A percentile compares a stretch with the other conserved stretches of the same genome.
Evolutionary conservation across 2,329 filamentous ascomycete species (phyloP).

Genomic region (Coniochaeta pulveracea): DNA sequence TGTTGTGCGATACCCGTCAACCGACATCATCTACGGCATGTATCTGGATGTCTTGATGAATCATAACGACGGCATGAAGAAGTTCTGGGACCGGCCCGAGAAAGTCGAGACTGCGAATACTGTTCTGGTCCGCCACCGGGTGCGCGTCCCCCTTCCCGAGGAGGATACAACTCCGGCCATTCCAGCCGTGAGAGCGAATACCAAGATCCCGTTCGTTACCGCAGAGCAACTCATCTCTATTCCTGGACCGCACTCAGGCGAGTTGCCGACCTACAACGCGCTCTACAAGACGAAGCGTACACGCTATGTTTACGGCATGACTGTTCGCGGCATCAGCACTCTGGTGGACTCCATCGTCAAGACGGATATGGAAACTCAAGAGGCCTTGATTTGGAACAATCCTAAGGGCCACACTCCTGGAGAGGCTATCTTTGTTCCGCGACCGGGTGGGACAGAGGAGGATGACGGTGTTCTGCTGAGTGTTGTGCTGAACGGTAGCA

Average conservation of each 20-base stretch:
- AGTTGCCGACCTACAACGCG: conserved; percentile 58
- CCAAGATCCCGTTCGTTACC: conserved; percentile 1
- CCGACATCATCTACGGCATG: conserved; percentile 53
- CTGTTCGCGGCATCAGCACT: conserved; percentile 45
- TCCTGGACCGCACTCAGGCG: conserved; percentile 41
- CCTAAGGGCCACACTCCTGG: conserved; percentile 52
- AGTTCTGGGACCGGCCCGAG: conserved; percentile 29
- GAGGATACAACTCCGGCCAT: not conserved
- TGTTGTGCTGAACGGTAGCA: conserved; percentile 51
- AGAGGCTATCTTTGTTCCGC: conserved; percentile 56
- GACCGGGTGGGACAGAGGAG: conserved; percentile 25
- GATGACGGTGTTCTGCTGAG: conserved; percentile 16
- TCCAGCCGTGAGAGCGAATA: conserved; percentile 1
- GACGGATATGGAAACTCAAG: conserved; percentile 45
- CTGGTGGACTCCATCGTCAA: conserved; percentile 55
- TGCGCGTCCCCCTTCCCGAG: conserved; percentile 19
- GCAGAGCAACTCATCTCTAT: conserved; percentile 30
- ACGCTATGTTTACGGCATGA: conserved; percentile 49
- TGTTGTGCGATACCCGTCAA: conserved; percentile 48
- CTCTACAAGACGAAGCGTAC: conserved; percentile 36
- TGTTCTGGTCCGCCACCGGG: conserved; percentile 30
- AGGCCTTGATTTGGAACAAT: conserved; percentile 43
- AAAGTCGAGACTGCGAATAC: conserved; percentile 23
- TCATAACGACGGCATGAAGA: conserved; percentile 30
- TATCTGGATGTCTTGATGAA: conserved; percentile 60